Evolutionary conservation across 2,329 filamentous ascomycete genomes (phyloP).

Genomic region (Aspergillus piperis): DNA sequence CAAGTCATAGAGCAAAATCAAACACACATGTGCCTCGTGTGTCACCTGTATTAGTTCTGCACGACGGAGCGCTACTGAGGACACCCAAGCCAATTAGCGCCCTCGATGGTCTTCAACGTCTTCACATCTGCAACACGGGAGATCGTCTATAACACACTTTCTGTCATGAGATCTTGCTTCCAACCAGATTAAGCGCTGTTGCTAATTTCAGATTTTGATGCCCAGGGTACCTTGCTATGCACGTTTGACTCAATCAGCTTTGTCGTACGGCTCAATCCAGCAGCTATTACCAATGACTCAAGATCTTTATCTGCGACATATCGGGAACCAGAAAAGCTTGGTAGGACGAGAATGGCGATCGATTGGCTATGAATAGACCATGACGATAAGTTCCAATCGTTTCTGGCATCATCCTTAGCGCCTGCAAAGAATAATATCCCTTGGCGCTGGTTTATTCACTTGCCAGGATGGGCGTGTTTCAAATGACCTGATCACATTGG

Average conservation of each 20-base stretch:
- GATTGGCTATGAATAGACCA: conserved; percentile 19
- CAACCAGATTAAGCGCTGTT: conserved; percentile 20
- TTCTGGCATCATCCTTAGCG: conserved; percentile 15
- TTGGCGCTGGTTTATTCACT: conserved; percentile 10
- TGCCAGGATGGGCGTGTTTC: conserved; percentile 11
- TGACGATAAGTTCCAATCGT: conserved; percentile 6
- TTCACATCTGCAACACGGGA: conserved; percentile 16
- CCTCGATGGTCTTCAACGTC: background rate
- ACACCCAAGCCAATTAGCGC: conserved; percentile 7
- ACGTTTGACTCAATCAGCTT: background rate
- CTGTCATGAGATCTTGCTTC: conserved; percentile 9
- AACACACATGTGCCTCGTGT: background rate
- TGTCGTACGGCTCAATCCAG: conserved; percentile 8
- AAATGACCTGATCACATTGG: conserved; percentile 8
- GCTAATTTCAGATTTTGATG: conserved; percentile 21
- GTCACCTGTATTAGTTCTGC: background rate
- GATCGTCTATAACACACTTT: background rate
- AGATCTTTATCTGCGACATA: conserved; percentile 11
- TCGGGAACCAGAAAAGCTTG: conserved; percentile 9
- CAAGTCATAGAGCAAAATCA: background rate
- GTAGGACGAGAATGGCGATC: conserved; percentile 2
- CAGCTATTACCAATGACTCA: conserved; percentile 3
- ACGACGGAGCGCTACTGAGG: conserved; percentile 9
- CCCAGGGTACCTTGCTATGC: conserved; percentile 14
- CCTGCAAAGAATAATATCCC: conserved; percentile 9